These are phyloP conservation scores for Trametes cubensis DNA, from an alignment of 768 basidiomycete genomes.

Conservation along the genomic window DNA sequence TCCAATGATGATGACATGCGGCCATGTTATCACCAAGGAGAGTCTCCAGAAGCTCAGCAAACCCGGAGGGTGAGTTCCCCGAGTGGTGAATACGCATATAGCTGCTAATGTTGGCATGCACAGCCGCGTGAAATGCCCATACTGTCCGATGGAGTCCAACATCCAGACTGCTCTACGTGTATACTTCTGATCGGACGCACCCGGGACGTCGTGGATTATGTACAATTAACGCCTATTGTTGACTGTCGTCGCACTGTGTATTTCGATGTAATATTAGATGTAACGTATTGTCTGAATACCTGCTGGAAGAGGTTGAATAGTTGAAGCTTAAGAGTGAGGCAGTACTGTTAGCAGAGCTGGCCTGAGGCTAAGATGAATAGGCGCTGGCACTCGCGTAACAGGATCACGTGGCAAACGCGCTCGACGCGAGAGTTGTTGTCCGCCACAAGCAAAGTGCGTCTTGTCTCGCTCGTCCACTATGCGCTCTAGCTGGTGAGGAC, in stretches of 20 bases:
- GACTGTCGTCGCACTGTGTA: not conserved
- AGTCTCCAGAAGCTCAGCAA: conserved; percentile 90
- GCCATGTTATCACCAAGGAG: conserved; percentile 93
- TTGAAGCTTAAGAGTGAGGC: not conserved
- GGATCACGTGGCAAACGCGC: conserved; percentile 24
- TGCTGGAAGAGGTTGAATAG: not conserved
- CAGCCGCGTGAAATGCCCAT: conserved; percentile 95
- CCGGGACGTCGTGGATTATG: not conserved
- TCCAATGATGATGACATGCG: conserved; percentile 97
- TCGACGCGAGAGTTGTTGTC: conserved; percentile 18
- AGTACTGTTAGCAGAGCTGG: not conserved
- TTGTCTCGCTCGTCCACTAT: conserved; percentile 11
- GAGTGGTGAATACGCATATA: not conserved
- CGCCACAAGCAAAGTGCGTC: conserved; percentile 5
- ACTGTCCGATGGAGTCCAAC: conserved; percentile 84
- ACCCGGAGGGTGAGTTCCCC: conserved; percentile 67
- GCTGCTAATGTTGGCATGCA: not conserved
- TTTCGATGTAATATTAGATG: not conserved
- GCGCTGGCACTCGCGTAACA: not conserved
- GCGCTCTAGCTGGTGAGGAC: conserved; percentile 1
- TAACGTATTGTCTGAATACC: not conserved
- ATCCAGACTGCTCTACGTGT: conserved; percentile 60
- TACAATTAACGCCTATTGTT: not conserved
- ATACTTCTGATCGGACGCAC: conserved; percentile 49
- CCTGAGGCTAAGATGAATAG: not conserved